Base-by-base conservation (phyloP, 495 filamentous ascomycete genomes). In the Neurospora pannonica region DNA sequence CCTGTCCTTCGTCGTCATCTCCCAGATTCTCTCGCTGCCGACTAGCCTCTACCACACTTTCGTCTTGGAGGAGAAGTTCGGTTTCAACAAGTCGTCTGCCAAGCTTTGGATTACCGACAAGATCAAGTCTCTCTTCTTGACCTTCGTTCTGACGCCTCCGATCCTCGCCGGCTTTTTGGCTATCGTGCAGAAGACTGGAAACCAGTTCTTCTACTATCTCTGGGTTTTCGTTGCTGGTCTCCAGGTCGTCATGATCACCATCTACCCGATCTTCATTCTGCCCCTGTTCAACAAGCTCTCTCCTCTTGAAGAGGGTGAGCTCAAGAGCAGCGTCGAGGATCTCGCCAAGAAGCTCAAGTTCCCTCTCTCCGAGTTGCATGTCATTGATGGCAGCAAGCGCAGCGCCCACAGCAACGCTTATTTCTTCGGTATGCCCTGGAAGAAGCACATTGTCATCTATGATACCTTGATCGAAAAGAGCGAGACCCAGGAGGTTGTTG, bases 381-480 rank as follows among this genome's bases (percentile, higher is more conserved):
- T 98, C 77, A 99, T 99, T 78, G 96, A 99, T 81, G 97, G 96
- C 38, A 97, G 94, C 86, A 98, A 97, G 88, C 91, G 96, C 75
- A 95, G 92, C 78, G 94, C 96, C 38, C 96, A 99, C 84, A 97
- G 93, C 85, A 99, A 99, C 79, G 96, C 96, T 67, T 99, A 98
- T 84, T 99, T 99, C 85, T 97, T 96, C 76, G 96, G 96, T 71
- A 87, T 99, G 72, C 96, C 96, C 8, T 98, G 96, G 95, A 98
- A 97, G 89, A 99, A 99, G 89, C 96, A 97, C 85, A 99, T 99
- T 84, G 96, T 99, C 77, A 97, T 99, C 80, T 99, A 97, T 78
- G 96, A 99, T 79, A 99, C 96, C 13, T 83, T 99, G 76, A 94
- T 99, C 71, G 95, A 98, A 82, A 97, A 98, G 87, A 95, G 91